Percentiles rank a stretch among this genome's conserved stretches.
Evolutionary conservation across 1,139 yeast species (phyloP).

Genomic region (Scheffersomyces lignicola): DNA sequence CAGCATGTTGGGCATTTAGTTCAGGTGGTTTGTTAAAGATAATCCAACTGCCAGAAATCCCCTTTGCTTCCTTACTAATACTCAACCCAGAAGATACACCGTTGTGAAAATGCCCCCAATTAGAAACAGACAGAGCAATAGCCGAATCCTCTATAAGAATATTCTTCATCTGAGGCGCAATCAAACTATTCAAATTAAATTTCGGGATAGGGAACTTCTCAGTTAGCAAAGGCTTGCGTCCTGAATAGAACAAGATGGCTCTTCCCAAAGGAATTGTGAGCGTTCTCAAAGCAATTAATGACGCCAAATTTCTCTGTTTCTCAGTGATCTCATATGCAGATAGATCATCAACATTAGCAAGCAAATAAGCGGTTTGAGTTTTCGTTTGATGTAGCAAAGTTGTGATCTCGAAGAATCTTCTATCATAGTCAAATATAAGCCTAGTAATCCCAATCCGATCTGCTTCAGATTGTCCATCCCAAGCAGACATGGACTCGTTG

Average conservation of each 20-base stretch:
- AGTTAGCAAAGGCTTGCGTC: constrained; percentile 76
- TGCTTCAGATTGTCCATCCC: constrained; percentile 70
- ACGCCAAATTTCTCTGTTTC: constrained; percentile 64
- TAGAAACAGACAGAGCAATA: constrained; percentile 49
- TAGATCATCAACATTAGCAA: constrained; percentile 28
- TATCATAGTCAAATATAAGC: constrained; percentile 72
- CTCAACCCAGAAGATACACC: constrained; percentile 90
- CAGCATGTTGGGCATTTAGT: constrained; percentile 85
- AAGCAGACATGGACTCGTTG: constrained; percentile 50
- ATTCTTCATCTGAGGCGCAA: constrained; percentile 67
- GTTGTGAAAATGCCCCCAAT: constrained; percentile 91
- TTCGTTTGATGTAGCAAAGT: constrained; percentile 69
- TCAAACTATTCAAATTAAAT: constrained; percentile 65
- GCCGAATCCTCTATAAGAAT: constrained; percentile 59
- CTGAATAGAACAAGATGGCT: constrained; percentile 69
- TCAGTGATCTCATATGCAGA: constrained; percentile 60
- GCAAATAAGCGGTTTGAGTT: constrained; percentile 52
- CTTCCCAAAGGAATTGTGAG: constrained; percentile 77
- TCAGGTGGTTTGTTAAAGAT: constrained; percentile 78
- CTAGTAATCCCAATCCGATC: constrained; percentile 67
- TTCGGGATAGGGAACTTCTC: constrained; percentile 82
- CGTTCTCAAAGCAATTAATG: constrained; percentile 67
- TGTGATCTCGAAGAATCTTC: constrained; percentile 78
- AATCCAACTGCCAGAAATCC: constrained; percentile 90
- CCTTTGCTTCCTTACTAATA: constrained; percentile 65